Base-by-base conservation (phyloP, 805 yeast genomes). In the Cyberlindnera bimundalis region DNA sequence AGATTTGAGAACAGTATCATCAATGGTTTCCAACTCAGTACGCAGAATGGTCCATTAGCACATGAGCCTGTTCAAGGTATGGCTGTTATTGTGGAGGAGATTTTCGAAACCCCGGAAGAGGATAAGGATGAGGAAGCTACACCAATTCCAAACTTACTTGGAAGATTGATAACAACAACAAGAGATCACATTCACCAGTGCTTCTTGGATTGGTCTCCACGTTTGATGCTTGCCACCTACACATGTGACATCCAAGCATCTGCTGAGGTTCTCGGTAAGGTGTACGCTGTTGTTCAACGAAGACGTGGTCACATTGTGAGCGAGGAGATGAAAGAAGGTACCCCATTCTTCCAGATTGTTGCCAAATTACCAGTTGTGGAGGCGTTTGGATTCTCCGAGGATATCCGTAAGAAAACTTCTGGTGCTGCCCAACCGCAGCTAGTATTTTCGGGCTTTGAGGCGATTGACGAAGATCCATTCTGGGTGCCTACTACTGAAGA, bases 401-500 rank as follows among this genome's bases (percentile, higher is more conserved):
- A 95, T 51, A 86, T 93, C 32, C 71, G 98, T 42, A 93, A 88
- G 64, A 77, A 77, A 51, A 91, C 99, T 0, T 86, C 96, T 1
- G 99, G 99, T 43, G 96, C 96, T 3, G 99, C 99, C 2, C 84
- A 86, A 54, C 99, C 99, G 0, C 99, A 93, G 62, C 70, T 93
- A 39, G 86, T 90, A 9, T 93, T 91, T 56, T 75, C 84, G 21
- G 98, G 98, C 1, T 93, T 76, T 59, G 93, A 89, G 55, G 68
- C 81, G 48, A 76, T 91, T 37, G 95, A 89, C 49, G 76, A 84
- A 50, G 98, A 93, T 68, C 99, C 99, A 33, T 93, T 85, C 71
- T 93, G 99, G 99, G 96, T 93, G 13, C 99, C 99, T 12, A 86
- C 93, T 3, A 93, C 99, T 0, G 97, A 87, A 53, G 97, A 89